Base-by-base conservation (phyloP, 805 yeast genomes). In the Starmerella scarabaei region DNA sequence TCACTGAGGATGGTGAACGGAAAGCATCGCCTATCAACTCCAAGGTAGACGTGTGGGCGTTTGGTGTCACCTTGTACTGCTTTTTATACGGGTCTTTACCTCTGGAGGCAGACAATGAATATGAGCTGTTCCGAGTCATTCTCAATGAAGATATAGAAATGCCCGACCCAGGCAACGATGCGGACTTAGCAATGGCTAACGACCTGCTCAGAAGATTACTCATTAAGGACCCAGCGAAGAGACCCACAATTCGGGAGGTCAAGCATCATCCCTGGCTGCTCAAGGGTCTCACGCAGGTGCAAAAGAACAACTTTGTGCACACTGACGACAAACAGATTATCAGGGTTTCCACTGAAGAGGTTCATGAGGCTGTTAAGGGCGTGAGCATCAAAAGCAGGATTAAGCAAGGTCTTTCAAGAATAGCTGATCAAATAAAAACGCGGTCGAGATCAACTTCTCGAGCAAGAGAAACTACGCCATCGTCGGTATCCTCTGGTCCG, bases 21-120 rank as follows among this genome's bases (percentile, higher is more conserved):
- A 35, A 31, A 29, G 18, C 51, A 36, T 72, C 76, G 4, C 72
- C 67, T 39, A 79, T 88, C 31, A 78, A 82, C 38, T 68, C 77
- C 55, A 84, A 81, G 58, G 81, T 91, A 40, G 98, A 91, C 61
- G 80, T 88, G n/a, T 91, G 98, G 98, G 94, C 98, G 0, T 60
- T 85, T 17, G 98, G 98, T 9, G 85, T 88, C 5, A 86, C 97
- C 0, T 62, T 91, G 15, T 91, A 76, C 59, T 86, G 96, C 56
- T 62, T 91, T 29, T 56, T 88, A 12, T 88, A 82, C 62, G 98
- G 98, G 9, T 68, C 70, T 47, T 71, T 91, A 33, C 98, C 98
- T 2, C 91, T 88, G 57, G 74, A 77, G 54, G 94, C 86, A 1
- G 85, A 76, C 35, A 75, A 82, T 24, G 94, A 85, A 53, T 88